Evolutionary conservation across 1,284 basidiomycete species (phyloP).

Genomic region (Ustilago loliicola): DNA sequence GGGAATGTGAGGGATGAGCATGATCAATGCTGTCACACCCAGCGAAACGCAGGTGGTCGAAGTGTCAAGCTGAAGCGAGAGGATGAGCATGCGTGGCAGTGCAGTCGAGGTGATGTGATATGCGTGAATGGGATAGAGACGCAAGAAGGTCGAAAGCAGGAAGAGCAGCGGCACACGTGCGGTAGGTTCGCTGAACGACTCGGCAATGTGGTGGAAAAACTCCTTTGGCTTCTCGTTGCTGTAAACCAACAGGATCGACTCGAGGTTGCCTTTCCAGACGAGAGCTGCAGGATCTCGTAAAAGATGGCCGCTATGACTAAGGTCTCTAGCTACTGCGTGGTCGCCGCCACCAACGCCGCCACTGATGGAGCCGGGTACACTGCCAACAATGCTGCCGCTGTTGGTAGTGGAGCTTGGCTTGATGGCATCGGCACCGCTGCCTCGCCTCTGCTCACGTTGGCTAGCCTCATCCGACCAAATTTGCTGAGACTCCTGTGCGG

Average conservation of each 20-base stretch:
- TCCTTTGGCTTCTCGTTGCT: slow-evolving; percentile 57
- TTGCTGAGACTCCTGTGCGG: slow-evolving; percentile 41
- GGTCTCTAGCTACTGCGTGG: slow-evolving; percentile 15
- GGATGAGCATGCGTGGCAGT: slow-evolving; percentile 56
- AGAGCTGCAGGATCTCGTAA: slow-evolving; percentile 35
- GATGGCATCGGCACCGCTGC: slow-evolving; percentile 22
- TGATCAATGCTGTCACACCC: slow-evolving; percentile 62
- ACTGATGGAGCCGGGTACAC: slow-evolving; percentile 9
- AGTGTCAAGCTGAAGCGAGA: slow-evolving; percentile 61
- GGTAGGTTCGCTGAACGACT: slow-evolving; percentile 49
- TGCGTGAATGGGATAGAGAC: slow-evolving; percentile 62
- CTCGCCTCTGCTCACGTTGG: slow-evolving; percentile 22
- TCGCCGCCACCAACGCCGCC: slow-evolving; percentile 15
- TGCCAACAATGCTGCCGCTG: slow-evolving; percentile 8
- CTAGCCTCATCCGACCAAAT: slow-evolving; percentile 20
- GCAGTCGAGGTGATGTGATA: slow-evolving; percentile 65
- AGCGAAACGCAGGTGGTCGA: slow-evolving; percentile 59
- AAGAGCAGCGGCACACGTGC: slow-evolving; percentile 60
- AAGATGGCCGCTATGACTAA: slow-evolving; percentile 21
- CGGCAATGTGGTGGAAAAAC: slow-evolving; percentile 67
- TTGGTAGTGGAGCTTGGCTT: slow-evolving; percentile 12
- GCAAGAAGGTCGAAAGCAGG: slow-evolving; percentile 63
- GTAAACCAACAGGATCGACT: slow-evolving; percentile 60
- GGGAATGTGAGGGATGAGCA: slow-evolving; percentile 68
- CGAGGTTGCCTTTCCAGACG: slow-evolving; percentile 61